Evolutionary conservation across 495 filamentous ascomycete species (phyloP).

Genomic region (Halenospora varia): DNA sequence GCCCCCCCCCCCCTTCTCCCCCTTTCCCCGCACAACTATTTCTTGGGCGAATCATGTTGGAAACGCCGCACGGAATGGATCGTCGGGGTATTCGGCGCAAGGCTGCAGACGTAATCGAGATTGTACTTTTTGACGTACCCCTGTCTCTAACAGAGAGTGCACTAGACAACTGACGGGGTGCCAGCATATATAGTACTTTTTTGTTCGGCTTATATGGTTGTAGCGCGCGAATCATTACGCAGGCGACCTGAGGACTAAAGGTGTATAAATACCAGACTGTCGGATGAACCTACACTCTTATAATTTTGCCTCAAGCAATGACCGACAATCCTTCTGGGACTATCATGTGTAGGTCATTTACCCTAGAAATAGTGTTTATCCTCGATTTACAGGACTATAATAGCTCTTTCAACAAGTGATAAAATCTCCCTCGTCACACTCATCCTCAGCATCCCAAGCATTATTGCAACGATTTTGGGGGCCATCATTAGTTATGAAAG

Average conservation of each 20-base stretch:
- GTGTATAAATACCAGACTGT: too few species aligned
- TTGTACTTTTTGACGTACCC: not conserved
- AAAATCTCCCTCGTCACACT: constrained; percentile 9
- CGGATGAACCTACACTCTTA: too few species aligned
- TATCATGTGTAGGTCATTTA: constrained; percentile 7
- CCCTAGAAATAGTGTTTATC: not conserved
- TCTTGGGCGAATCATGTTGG: not conserved
- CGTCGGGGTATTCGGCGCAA: too few species aligned
- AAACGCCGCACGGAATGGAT: not conserved
- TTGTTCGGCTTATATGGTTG: not conserved
- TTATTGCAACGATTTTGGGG: constrained; percentile 8
- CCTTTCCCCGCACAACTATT: not conserved
- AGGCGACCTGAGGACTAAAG: too few species aligned
- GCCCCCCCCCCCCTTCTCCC: too few species aligned
- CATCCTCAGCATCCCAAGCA: constrained; percentile 8
- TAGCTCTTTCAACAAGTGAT: constrained; percentile 8
- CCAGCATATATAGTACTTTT: not conserved
- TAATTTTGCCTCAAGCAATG: too few species aligned
- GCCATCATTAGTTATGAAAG: constrained; percentile 11
- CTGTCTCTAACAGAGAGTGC: not conserved
- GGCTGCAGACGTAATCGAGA: not conserved
- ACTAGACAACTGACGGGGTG: not conserved
- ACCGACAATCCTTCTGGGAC: not conserved
- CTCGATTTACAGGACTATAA: not conserved
- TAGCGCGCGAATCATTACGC: not conserved